Percentiles rank a stretch among this genome's conserved stretches.
Evolutionary conservation across 75 land plant species (phyloP).

Genomic region (Pseudotsuga menziesii): DNA sequence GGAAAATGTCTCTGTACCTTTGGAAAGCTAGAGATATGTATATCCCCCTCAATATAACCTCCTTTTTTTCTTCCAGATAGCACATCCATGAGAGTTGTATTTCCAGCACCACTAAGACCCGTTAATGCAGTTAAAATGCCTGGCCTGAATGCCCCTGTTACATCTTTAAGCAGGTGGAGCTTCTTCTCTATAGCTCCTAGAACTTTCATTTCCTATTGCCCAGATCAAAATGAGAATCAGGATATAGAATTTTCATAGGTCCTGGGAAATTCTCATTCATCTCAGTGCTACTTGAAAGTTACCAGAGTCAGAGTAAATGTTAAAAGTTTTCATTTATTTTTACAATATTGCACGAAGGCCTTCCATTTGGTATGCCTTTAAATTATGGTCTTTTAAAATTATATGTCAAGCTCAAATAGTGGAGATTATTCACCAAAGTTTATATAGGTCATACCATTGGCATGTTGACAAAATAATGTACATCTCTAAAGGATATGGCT

Average conservation of each 20-base stretch:
- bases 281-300: too few relatives aligned
- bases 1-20: conserved; percentile 20
- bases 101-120: conserved; percentile 37
- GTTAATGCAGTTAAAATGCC: conserved; percentile 28
- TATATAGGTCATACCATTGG: conserved; percentile 34
- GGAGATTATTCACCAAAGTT: background rate
- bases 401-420: background rate
- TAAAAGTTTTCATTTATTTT: too few relatives aligned
- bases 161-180: conserved; percentile 25
- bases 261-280: background rate
- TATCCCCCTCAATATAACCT: conserved; percentile 18
- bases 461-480: conserved; percentile 63
- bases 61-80: conserved; percentile 20
- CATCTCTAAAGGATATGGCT: conserved; percentile 50
- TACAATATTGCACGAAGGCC: too few relatives aligned
- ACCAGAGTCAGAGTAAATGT: too few relatives aligned
- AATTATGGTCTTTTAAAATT: background rate
- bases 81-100: conserved; percentile 23
- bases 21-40: conserved; percentile 15
- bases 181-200: conserved; percentile 24
- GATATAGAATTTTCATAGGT: too few relatives aligned
- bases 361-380: background rate
- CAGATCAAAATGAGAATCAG: background rate
- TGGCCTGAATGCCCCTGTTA: conserved; percentile 34
- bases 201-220: conserved; percentile 27